Conservation (phyloP, 768 basidiomycete species). For the Rubroboletus satanas region DNA sequence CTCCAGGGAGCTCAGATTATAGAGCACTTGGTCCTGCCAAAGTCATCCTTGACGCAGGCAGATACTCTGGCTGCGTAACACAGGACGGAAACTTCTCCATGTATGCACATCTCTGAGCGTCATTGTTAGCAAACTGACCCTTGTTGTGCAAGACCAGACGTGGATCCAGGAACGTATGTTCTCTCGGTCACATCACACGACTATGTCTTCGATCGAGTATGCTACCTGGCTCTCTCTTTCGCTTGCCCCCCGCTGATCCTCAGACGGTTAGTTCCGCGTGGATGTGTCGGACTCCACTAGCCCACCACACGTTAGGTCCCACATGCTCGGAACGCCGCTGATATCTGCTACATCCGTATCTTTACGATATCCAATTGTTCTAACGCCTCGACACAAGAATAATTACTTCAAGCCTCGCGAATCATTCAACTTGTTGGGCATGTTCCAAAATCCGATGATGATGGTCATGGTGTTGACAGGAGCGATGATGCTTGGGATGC, state of each 20-base stretch:
- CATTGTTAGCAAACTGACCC: constrained; percentile 7
- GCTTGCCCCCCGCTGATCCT: constrained; percentile 2
- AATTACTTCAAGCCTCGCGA: constrained; percentile 65
- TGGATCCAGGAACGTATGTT: constrained; percentile 65
- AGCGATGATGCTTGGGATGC: constrained; percentile 65
- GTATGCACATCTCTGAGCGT: constrained; percentile 37
- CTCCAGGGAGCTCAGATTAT: constrained; percentile 27
- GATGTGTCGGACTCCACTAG: constrained; percentile 50
- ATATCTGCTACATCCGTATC: constrained; percentile 51
- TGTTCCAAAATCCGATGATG: constrained; percentile 86
- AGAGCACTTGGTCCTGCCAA: constrained; percentile 51
- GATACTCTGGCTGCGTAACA: constrained; percentile 48
- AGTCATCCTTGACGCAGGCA: constrained; percentile 59
- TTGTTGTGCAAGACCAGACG: constrained; percentile 49
- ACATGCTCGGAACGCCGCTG: constrained; percentile 65
- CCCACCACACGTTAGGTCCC: constrained; percentile 54
- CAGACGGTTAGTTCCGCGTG: constrained; percentile 52
- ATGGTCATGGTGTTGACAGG: constrained; percentile 69
- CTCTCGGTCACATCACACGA: constrained; percentile 67
- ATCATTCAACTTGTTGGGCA: constrained; percentile 68
- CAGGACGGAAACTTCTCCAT: constrained; percentile 62
- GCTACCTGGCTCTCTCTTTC: constrained; percentile 2
- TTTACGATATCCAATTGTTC: constrained; percentile 58
- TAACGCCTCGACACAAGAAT: constrained; percentile 53
- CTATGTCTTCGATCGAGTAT: constrained; percentile 67